Percentiles rank a stretch among this genome's conserved stretches.
phyloP scores from a whole-genome alignment of 139 green algal species.

The Chlorella sp. region DNA sequence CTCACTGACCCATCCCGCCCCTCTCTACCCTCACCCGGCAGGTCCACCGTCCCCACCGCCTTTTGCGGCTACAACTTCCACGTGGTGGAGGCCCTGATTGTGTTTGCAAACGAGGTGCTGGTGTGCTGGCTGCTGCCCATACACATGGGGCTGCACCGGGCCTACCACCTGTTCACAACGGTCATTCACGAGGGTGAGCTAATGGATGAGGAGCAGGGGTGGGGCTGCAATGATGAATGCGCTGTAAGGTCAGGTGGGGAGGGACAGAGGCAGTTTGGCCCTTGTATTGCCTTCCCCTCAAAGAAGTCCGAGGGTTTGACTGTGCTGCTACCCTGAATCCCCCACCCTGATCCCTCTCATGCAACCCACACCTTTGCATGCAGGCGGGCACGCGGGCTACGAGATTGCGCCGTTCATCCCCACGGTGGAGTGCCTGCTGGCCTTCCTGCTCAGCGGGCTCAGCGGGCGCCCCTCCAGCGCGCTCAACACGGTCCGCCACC shows the following conservation, averaged over 20 bases:
- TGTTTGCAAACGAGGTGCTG: slow-evolving; percentile 91
- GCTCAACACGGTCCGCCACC: slow-evolving; percentile 85
- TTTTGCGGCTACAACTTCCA: slow-evolving; percentile 93
- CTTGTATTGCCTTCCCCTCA: too few relatives aligned
- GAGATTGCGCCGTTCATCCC: slow-evolving; percentile 89
- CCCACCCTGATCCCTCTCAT: neutral
- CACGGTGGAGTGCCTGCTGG: slow-evolving; percentile 57
- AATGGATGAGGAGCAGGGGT: neutral
- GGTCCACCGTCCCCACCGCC: slow-evolving; percentile 76
- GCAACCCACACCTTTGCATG: neutral
- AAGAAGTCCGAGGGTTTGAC: too few relatives aligned
- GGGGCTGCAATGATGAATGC: neutral
- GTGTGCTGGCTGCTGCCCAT: slow-evolving; percentile 85
- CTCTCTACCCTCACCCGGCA: slow-evolving; percentile 34
- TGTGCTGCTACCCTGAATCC: too few relatives aligned
- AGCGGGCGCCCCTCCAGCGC: neutral
- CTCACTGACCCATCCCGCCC: neutral
- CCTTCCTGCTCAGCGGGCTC: neutral
- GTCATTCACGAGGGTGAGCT: slow-evolving; percentile 82
- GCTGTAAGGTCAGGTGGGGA: too few relatives aligned
- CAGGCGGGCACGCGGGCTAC: slow-evolving; percentile 89
- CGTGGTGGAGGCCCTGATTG: slow-evolving; percentile 77
- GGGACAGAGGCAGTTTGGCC: too few relatives aligned
- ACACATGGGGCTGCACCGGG: slow-evolving; percentile 78
- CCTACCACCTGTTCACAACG: slow-evolving; percentile 89